Evolutionary conservation across 768 basidiomycete species (phyloP), one percentile per base, ranked within the genome.

Genomic region (Cystobasidium tubakii): DNA sequence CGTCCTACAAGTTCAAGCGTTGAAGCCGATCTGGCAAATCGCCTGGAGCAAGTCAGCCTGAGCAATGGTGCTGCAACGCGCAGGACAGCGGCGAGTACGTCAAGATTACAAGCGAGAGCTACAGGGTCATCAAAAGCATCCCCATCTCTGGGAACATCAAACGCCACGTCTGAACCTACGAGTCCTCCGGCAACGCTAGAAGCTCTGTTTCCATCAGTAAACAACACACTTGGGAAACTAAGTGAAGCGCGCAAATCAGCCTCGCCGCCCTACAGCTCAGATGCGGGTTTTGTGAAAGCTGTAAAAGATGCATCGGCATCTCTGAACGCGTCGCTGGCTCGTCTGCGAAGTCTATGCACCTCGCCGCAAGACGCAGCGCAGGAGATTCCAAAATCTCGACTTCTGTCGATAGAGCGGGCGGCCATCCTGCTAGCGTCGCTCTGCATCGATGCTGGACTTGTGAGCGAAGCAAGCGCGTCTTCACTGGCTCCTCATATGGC

Each of bases 361-460:
- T 15, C 46, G 7, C 46, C 46, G 3, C 9, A 50, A 17, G 46
- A 9, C 21, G n/a, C 15, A 17, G 21, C 7, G n/a, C 15, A 50
- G 4, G 12, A 17, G 21, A 3, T 15, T 21, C 12, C 7, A 50
- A 9, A 50, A 50, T 21, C 46, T 15, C 46, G 46, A 9, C n/a
- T 9, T 17, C 21, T 71, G 33, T 34, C 53, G 21, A 34, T 71
- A 15, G 69, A 71, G 69, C 53, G 55, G 17, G 66, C 66, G 9
- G 66, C 66, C 3, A 31, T 67, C 3, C 27, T 67, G 2, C 66
- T 67, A 43, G 66, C 53, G 3, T 42, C 42, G n/a, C 50, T 55
- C 34, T 67, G 66, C 31, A 46, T 67, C 10, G 66, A 67, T 19
- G 25, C 42, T 2, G 46, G 23, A 3, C 66, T 50, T 10, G 66